Evolutionary conservation across 768 basidiomycete genomes (phyloP).

Genomic region (Panaeolus papilionaceus): DNA sequence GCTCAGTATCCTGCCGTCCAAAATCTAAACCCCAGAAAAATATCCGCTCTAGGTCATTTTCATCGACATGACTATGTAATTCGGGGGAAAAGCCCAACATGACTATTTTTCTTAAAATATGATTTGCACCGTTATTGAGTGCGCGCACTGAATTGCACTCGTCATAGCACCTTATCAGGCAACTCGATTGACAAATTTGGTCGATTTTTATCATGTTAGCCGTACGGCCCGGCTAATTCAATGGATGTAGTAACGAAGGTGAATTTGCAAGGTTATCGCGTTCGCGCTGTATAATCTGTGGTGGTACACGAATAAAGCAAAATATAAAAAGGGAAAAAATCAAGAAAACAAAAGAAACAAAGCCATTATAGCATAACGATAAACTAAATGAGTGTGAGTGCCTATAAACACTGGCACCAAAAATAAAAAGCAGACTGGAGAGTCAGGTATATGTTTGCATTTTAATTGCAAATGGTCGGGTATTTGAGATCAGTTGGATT

Average conservation of each 20-base stretch:
- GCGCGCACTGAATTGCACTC: not conserved
- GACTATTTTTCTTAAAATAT: too few relatives aligned
- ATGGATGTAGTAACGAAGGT: not conserved
- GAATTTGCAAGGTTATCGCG: not conserved
- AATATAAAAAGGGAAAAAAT: constrained; percentile 7
- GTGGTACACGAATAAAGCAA: not conserved
- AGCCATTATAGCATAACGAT: constrained; percentile 10
- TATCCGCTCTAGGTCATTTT: too few relatives aligned
- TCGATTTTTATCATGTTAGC: not conserved
- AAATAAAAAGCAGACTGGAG: constrained; percentile 2
- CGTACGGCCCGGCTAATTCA: not conserved
- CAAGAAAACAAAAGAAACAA: not conserved
- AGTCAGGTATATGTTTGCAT: constrained; percentile 25
- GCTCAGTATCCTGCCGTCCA: too few relatives aligned
- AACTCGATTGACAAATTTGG: constrained; percentile 4
- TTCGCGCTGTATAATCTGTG: not conserved
- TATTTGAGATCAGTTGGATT: constrained; percentile 54
- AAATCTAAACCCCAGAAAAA: too few relatives aligned
- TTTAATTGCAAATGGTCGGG: constrained; percentile 66
- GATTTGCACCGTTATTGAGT: too few relatives aligned
- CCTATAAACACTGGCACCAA: not conserved
- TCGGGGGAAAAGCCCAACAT: too few relatives aligned
- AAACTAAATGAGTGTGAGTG: constrained; percentile 5
- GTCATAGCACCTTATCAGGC: not conserved
- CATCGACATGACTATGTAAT: too few relatives aligned